Evolutionary conservation across 495 filamentous ascomycete genomes (phyloP), one percentile per base, ranked within the genome.

Genomic region (Amphirosellinia nigrospora): DNA sequence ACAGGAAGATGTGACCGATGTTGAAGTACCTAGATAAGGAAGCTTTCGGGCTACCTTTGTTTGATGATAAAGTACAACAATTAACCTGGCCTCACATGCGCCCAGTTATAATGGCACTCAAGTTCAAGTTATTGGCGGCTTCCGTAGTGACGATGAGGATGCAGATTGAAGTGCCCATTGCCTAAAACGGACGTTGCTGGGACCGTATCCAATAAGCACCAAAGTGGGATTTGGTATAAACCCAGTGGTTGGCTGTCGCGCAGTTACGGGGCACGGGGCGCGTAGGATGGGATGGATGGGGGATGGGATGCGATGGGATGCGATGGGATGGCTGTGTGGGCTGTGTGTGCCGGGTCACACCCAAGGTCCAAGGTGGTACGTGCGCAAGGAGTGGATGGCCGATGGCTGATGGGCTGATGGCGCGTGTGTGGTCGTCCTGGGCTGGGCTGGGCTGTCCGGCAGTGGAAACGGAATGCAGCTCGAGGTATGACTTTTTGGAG

Each of bases 391-490:
- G 62, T 16, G 13, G 60, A 39, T 2, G 46, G 30, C 50, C 23
- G 50, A 28, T 53, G 50, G 50, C 50, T n/a, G n/a, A n/a, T n/a
- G n/a, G n/a, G n/a, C n/a, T n/a, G n/a, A n/a, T n/a, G n/a, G n/a
- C n/a, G n/a, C n/a, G n/a, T n/a, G 26, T 52, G 23, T 64, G 62
- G 62, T 45, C 16, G 43, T 50, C 2, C 9, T 60, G 30, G 50
- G 34, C 46, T 70, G 59, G 55, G 39, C 55, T 36, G 48, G 55
- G 41, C 56, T 43, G 48, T 39, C 50, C 50, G 69, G 69, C 62
- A 71, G 69, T 71, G 69, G 69, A 64, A 71, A 66, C 69, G 69
- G 52, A 70, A 71, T 71, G 69, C 69, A 71, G 69, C 62, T 66
- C 62, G 60, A 66, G 68, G 69, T 71, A 63, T 66, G 59, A 66